A percentile compares a stretch with the other conserved stretches of the same genome.
Conservation (phyloP, 371 early-diverging fungal species). For the Mucor saturninus region DNA sequence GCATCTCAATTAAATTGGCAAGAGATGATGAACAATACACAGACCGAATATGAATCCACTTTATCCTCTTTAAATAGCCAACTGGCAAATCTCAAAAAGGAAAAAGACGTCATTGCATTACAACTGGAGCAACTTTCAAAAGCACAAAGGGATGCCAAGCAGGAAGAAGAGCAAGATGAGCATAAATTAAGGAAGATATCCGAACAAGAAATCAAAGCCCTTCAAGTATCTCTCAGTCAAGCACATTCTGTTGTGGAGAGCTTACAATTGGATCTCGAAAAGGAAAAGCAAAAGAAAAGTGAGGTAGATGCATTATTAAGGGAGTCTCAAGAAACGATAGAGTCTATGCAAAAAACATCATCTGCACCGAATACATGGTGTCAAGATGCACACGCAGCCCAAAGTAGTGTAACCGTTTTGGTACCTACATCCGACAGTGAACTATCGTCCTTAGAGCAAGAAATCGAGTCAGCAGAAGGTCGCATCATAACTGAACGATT, state of each 20-base stretch:
- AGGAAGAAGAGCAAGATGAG: constrained; percentile 1
- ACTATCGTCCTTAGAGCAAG: constrained; percentile 8
- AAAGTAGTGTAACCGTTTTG: neutral
- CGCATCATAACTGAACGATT: neutral
- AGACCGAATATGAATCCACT: constrained; percentile 29
- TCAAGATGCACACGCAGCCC: neutral
- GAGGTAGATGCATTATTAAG: constrained; percentile 49
- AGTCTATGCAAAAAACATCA: constrained; percentile 28
- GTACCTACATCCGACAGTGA: neutral
- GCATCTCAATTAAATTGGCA: constrained; percentile 24
- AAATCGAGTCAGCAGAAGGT: neutral
- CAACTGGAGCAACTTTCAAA: constrained; percentile 14
- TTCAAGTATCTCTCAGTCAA: constrained; percentile 25
- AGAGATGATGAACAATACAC: constrained; percentile 16
- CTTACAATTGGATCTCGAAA: constrained; percentile 32
- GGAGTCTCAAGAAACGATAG: constrained; percentile 58
- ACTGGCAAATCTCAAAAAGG: constrained; percentile 20
- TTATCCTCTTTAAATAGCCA: constrained; percentile 22
- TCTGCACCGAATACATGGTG: constrained; percentile 3
- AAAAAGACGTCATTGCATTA: constrained; percentile 18
- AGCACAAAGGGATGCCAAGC: neutral
- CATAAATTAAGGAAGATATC: constrained; percentile 1
- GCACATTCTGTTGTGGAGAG: constrained; percentile 20
- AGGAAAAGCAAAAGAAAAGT: constrained; percentile 41
- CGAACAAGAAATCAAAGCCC: constrained; percentile 13